phyloP scores from a whole-genome alignment of 2,329 filamentous ascomycete genomes.

The Sporothrix globosa region DNA sequence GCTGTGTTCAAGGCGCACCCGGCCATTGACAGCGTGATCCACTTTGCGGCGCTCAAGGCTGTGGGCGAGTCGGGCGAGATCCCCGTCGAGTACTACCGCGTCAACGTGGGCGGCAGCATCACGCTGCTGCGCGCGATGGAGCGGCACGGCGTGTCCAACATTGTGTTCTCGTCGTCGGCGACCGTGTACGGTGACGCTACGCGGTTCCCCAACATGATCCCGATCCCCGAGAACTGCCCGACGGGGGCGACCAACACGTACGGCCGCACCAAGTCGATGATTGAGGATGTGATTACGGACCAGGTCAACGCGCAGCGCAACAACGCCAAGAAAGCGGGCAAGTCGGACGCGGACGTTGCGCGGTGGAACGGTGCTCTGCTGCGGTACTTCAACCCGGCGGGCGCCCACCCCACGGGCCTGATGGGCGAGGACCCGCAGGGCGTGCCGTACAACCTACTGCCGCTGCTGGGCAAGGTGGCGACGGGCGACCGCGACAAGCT shows the following conservation, averaged over 20 bases:
- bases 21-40: conserved; percentile 95
- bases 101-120: conserved; percentile 94
- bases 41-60: conserved; percentile 97
- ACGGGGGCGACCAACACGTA: conserved; percentile 97
- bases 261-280: conserved; percentile 91
- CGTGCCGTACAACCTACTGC: conserved; percentile 92
- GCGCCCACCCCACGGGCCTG: conserved; percentile 89
- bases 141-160: conserved; percentile 88
- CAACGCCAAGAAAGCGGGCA: conserved; percentile 77
- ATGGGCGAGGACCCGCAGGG: conserved; percentile 99
- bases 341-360: conserved; percentile 71
- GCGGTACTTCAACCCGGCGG: conserved; percentile 97
- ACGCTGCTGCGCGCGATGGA: conserved; percentile 84
- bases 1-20: conserved; percentile 86
- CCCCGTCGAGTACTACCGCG: conserved; percentile 94
- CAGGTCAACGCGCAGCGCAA: conserved; percentile 83
- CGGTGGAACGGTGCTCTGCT: conserved; percentile 93
- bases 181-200: conserved; percentile 99
- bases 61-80: conserved; percentile 94
- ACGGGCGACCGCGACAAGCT: conserved; percentile 94
- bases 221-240: conserved; percentile 95
- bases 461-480: conserved; percentile 91
- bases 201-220: conserved; percentile 96
- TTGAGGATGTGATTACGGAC: conserved; percentile 91
- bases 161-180: conserved; percentile 97